These are phyloP conservation scores for Eremothecium gossypii DNA, from an alignment of 1,139 yeast genomes.

Conservation along the genomic window DNA sequence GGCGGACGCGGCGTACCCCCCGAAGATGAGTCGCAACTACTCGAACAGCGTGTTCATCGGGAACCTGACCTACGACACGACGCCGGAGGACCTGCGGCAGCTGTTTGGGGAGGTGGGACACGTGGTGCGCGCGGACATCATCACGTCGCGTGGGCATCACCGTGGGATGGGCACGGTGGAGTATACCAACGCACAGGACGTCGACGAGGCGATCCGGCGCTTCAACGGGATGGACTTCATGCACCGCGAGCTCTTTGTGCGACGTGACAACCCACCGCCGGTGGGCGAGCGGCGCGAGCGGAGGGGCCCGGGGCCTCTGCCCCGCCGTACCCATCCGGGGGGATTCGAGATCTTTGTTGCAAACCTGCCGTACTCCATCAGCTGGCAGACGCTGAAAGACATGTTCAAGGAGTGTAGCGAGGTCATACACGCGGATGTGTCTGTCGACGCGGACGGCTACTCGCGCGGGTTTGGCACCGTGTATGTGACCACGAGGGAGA, in stretches of 20 bases:
- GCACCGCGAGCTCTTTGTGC: conserved; percentile 82
- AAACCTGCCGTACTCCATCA: conserved; percentile 69
- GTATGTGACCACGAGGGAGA: conserved; percentile 48
- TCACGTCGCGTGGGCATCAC: conserved; percentile 74
- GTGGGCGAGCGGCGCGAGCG: conserved; percentile 16
- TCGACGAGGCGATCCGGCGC: conserved; percentile 61
- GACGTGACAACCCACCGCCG: conserved; percentile 85
- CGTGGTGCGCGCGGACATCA: conserved; percentile 79
- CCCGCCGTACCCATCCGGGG: conserved; percentile 17
- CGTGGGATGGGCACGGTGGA: conserved; percentile 94
- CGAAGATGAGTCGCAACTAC: conserved; percentile 53
- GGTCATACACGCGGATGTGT: conserved; percentile 74
- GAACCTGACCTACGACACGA: conserved; percentile 58
- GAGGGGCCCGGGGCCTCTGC: conserved; percentile 12
- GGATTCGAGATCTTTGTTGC: conserved; percentile 73
- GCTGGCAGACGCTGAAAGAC: conserved; percentile 83
- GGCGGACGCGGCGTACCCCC: conserved; percentile 28
- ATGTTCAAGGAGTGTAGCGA: conserved; percentile 70
- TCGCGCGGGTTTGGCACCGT: conserved; percentile 85
- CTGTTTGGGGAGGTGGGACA: conserved; percentile 57
- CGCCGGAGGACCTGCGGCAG: conserved; percentile 50
- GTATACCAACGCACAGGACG: conserved; percentile 59
- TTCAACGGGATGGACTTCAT: conserved; percentile 58
- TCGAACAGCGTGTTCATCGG: conserved; percentile 66
- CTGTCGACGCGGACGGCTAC: conserved; percentile 58